Conservation (phyloP, 108 stramenopile genomes). For the Thalassiosira profunda region DNA sequence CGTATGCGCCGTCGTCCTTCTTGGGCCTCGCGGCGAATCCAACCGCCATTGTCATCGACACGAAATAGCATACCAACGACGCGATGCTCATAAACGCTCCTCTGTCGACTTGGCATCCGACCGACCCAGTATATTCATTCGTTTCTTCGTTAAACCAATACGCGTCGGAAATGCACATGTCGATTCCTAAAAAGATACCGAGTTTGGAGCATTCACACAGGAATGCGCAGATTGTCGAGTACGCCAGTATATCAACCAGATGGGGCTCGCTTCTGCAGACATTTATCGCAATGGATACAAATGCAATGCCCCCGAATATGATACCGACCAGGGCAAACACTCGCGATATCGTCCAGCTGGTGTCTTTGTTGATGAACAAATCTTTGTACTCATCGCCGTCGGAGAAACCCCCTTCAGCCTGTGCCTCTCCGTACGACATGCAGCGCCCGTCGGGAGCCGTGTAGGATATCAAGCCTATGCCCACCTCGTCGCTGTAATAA, state of each 20-base stretch:
- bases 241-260: slow-evolving; percentile 19
- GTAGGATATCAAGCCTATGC: slow-evolving; percentile 10
- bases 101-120: not conserved
- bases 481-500: slow-evolving; percentile 7
- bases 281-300: slow-evolving; percentile 13
- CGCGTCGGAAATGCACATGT: slow-evolving; percentile 16
- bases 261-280: slow-evolving; percentile 10
- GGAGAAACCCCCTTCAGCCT: not conserved
- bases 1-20: slow-evolving; percentile 6
- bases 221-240: slow-evolving; percentile 7
- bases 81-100: slow-evolving; percentile 16
- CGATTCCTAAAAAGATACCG: slow-evolving; percentile 10
- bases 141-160: slow-evolving; percentile 17
- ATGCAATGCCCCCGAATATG: slow-evolving; percentile 10
- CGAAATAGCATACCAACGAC: slow-evolving; percentile 9
- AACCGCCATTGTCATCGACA: slow-evolving; percentile 7
- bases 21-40: slow-evolving; percentile 12
- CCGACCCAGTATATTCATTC: slow-evolving; percentile 11
- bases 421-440: slow-evolving; percentile 6
- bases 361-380: slow-evolving; percentile 13
- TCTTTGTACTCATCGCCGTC: slow-evolving; percentile 8
- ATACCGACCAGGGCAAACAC: slow-evolving; percentile 10
- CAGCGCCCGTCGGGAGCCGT: not conserved
- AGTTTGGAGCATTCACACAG: slow-evolving; percentile 19
- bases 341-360: slow-evolving; percentile 10